Conservation (phyloP, 78 protist genomes). For the Dictyostelium intermedium region DNA sequence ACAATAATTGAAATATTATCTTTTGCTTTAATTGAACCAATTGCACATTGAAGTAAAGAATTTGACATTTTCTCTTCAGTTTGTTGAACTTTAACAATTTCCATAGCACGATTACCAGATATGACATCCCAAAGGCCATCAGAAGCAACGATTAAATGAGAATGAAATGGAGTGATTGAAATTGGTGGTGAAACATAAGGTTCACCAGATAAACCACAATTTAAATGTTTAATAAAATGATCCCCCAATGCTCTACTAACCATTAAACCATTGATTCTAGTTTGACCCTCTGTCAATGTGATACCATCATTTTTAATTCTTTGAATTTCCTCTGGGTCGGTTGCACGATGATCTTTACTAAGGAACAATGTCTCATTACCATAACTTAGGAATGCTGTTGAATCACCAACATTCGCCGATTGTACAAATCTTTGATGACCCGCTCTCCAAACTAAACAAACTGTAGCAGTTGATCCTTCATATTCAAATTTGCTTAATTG, state of each 20-base stretch:
- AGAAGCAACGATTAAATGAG: slow-evolving; percentile 79
- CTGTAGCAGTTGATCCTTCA: slow-evolving; percentile 82
- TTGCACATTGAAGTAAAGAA: slow-evolving; percentile 24
- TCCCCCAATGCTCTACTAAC: slow-evolving; percentile 84
- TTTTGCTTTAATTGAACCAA: slow-evolving; percentile 58
- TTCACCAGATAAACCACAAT: slow-evolving; percentile 60
- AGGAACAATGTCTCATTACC: slow-evolving; percentile 50
- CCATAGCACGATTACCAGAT: slow-evolving; percentile 82
- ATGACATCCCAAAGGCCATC: slow-evolving; percentile 88
- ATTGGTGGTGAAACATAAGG: slow-evolving; percentile 77
- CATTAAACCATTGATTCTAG: slow-evolving; percentile 83
- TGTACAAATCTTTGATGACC: slow-evolving; percentile 77
- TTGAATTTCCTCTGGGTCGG: slow-evolving; percentile 68
- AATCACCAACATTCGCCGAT: slow-evolving; percentile 85
- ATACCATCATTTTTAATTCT: slow-evolving; percentile 72
- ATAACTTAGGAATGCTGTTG: slow-evolving; percentile 77
- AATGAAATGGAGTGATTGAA: slow-evolving; percentile 54
- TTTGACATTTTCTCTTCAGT: slow-evolving; percentile 60
- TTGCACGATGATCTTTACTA: slow-evolving; percentile 66
- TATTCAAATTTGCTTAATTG: slow-evolving; percentile 63
- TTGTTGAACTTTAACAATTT: slow-evolving; percentile 52
- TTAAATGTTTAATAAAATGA: slow-evolving; percentile 77
- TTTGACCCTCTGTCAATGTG: slow-evolving; percentile 61
- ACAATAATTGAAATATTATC: slow-evolving; percentile 78
- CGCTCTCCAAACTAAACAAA: slow-evolving; percentile 72